A percentile compares a stretch with the other conserved stretches of the same genome.
These are phyloP conservation scores for Calendula officinalis DNA, from an alignment of 129 eudicot species.

Conservation along the genomic window DNA sequence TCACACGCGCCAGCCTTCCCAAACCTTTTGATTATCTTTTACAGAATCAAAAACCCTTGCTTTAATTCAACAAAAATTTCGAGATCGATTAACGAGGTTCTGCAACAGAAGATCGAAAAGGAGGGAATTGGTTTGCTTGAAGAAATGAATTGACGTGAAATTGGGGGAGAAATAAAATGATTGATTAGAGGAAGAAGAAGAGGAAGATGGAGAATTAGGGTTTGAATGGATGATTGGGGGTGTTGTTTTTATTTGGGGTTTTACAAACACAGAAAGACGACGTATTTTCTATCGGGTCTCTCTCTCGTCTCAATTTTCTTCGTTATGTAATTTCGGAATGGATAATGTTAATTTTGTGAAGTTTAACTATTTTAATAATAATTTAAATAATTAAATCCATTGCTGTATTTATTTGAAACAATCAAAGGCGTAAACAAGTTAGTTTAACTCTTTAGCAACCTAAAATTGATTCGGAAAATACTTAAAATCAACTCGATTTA, in stretches of 20 bases:
- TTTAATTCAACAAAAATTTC: background rate
- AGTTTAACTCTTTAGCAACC: too few species aligned
- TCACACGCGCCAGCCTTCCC: slow-evolving; percentile 59
- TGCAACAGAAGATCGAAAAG: background rate
- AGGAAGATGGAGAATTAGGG: slow-evolving; percentile 23
- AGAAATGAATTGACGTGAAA: background rate
- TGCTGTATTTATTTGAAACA: too few species aligned
- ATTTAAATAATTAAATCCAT: too few species aligned
- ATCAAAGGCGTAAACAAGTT: too few species aligned
- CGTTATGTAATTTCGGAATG: background rate
- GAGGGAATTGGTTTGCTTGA: background rate
- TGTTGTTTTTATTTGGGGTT: slow-evolving; percentile 31
- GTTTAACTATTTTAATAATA: too few species aligned
- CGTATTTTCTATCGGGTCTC: slow-evolving; percentile 12
- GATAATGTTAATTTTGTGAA: background rate
- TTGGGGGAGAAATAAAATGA: background rate
- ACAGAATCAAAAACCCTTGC: slow-evolving; percentile 19
- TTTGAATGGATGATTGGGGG: slow-evolving; percentile 18
- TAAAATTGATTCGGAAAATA: too few species aligned
- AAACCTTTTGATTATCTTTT: slow-evolving; percentile 7
- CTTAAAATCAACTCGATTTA: too few species aligned
- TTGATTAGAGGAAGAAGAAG: slow-evolving; percentile 17
- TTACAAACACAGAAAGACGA: slow-evolving; percentile 33
- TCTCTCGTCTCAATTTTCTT: background rate
- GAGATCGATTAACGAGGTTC: slow-evolving; percentile 14